These are phyloP conservation scores for Xerocomellus dryophilus DNA, from an alignment of 768 basidiomycete genomes.

Conservation along the genomic window DNA sequence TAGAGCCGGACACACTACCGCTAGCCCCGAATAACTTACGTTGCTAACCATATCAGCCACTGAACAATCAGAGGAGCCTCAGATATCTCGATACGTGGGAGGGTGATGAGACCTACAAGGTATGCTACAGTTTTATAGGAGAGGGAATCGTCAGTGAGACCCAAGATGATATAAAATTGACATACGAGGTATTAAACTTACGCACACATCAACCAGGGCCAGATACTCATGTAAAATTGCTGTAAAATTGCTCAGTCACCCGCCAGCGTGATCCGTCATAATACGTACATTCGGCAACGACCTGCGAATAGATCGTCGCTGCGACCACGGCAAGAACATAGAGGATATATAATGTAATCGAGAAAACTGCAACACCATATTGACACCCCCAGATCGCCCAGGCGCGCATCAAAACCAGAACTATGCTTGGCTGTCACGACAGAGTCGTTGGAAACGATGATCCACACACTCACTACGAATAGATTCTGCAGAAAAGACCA, in stretches of 20 bases:
- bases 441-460: not conserved
- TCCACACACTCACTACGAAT: conserved; percentile 19
- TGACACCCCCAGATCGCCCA: conserved; percentile 24
- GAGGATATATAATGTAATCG: conserved; percentile 4
- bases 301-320: too few species aligned
- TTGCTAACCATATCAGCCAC: conserved; percentile 5
- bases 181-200: not conserved
- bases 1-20: too few species aligned
- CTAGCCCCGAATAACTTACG: too few species aligned
- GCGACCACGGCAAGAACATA: not conserved
- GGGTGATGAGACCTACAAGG: not conserved
- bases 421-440: conserved; percentile 2
- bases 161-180: not conserved
- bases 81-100: not conserved
- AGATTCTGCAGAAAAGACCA: conserved; percentile 16
- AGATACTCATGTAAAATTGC: conserved; percentile 1
- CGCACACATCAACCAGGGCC: conserved; percentile 10
- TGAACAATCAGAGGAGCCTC: not conserved
- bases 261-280: too few species aligned
- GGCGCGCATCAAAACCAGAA: conserved; percentile 23
- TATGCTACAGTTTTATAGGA: not conserved
- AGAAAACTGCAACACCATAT: not conserved
- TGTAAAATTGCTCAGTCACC: too few species aligned
- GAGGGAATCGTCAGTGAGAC: not conserved
- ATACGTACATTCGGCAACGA: too few species aligned